Evolutionary conservation across 192 early-diverging fungal genomes (phyloP).

Genomic region (Coemansia guatemalensis): DNA sequence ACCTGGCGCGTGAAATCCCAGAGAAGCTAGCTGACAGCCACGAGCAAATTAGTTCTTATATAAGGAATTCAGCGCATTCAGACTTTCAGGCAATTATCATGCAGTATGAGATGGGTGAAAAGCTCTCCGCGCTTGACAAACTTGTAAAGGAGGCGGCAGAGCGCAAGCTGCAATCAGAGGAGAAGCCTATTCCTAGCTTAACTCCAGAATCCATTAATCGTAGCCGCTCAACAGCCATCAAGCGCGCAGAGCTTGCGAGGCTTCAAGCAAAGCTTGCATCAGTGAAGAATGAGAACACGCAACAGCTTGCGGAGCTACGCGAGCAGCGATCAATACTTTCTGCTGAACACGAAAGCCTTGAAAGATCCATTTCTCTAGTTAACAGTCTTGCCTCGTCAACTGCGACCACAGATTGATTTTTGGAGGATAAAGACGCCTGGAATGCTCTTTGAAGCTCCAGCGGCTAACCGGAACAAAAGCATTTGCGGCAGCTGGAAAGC

Average conservation of each 20-base stretch:
- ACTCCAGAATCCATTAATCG: conserved; percentile 48
- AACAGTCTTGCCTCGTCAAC: background rate
- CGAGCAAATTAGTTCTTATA: conserved; percentile 50
- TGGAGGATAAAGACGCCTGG: no score
- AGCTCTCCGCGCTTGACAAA: conserved; percentile 35
- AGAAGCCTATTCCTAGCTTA: conserved; percentile 23
- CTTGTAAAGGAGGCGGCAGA: conserved; percentile 38
- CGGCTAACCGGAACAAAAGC: background rate
- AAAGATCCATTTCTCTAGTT: conserved; percentile 17
- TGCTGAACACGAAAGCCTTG: conserved; percentile 18
- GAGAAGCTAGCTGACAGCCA: conserved; percentile 47
- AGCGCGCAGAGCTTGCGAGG: conserved; percentile 33
- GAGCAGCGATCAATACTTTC: conserved; percentile 18
- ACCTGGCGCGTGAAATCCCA: conserved; percentile 46
- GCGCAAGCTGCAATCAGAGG: conserved; percentile 15
- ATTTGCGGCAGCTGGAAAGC: background rate
- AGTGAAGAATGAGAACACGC: conserved; percentile 27
- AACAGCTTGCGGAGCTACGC: conserved; percentile 11
- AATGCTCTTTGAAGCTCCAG: background rate
- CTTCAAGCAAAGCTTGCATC: conserved; percentile 29
- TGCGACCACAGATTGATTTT: background rate
- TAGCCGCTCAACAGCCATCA: conserved; percentile 37
- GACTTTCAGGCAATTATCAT: conserved; percentile 53
- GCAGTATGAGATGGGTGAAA: conserved; percentile 50
- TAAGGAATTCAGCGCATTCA: conserved; percentile 47